phyloP scores from a whole-genome alignment of 306 rosid species.

The apple (Malus domestica) region ASM211411v1 NC_041790.1:34725001-34725500 shows the following conservation, averaged over 20 bases:
- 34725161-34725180: conserved; percentile 46
- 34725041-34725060: not conserved
- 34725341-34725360: conserved; percentile 53
- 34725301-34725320: conserved; percentile 69
- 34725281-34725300: conserved; percentile 56
- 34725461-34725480: not conserved
- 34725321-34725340: conserved; percentile 65
- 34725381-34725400: conserved; percentile 68
- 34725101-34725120: conserved; percentile 21
- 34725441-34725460: not conserved
- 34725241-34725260: conserved; percentile 71
- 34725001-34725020: conserved; percentile 14
- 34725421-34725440: not conserved
- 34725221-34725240: conserved; percentile 47
- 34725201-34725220: conserved; percentile 69
- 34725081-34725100: not conserved
- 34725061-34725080: not conserved
- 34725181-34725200: conserved; percentile 58
- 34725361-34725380: conserved; percentile 69
- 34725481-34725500: not conserved
- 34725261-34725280: conserved; percentile 79
- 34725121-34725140: conserved; percentile 40
- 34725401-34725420: conserved; percentile 12
- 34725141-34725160: conserved; percentile 46
- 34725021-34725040: not conserved